A percentile compares a stretch with the other conserved stretches of the same genome.
Evolutionary conservation across 2,329 filamentous ascomycete genomes (phyloP).

Genomic region (Colletotrichum echinochloae): DNA sequence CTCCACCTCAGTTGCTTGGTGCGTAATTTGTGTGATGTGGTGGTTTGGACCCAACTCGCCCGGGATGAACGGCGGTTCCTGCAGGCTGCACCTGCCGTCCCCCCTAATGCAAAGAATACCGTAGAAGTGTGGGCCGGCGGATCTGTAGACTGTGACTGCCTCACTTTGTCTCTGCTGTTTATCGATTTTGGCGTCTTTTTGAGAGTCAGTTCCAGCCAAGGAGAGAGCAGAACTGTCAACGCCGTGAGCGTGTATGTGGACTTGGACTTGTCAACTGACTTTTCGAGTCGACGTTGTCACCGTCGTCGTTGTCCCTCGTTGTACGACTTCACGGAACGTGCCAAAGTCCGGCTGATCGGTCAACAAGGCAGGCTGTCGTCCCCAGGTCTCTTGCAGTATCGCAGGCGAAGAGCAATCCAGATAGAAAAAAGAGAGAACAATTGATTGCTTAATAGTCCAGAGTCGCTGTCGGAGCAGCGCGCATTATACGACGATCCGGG

Average conservation of each 20-base stretch:
- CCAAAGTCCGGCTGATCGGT: neutral
- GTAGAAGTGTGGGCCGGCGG: neutral
- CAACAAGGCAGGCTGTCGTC: neutral
- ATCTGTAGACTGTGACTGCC: neutral
- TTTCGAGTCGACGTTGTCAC: neutral
- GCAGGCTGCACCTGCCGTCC: slow-evolving; percentile 9
- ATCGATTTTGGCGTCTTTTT: neutral
- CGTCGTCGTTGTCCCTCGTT: neutral
- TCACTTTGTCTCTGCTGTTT: neutral
- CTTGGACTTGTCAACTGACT: neutral
- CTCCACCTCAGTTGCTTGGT: neutral
- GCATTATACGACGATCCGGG: slow-evolving; percentile 1
- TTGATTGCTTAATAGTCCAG: neutral
- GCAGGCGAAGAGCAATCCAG: slow-evolving; percentile 10
- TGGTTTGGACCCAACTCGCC: slow-evolving; percentile 13
- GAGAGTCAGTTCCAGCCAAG: neutral
- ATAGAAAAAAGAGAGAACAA: slow-evolving; percentile 12
- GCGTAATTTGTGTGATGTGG: neutral
- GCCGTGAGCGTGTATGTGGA: neutral
- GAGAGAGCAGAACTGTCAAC: neutral
- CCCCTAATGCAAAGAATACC: neutral
- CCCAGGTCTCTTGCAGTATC: slow-evolving; percentile 1
- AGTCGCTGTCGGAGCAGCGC: slow-evolving; percentile 3
- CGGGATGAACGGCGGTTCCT: slow-evolving; percentile 7
- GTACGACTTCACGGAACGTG: neutral